Evolutionary conservation across 2,329 filamentous ascomycete genomes (phyloP).

Genomic region (Cyphellophora attinorum): DNA sequence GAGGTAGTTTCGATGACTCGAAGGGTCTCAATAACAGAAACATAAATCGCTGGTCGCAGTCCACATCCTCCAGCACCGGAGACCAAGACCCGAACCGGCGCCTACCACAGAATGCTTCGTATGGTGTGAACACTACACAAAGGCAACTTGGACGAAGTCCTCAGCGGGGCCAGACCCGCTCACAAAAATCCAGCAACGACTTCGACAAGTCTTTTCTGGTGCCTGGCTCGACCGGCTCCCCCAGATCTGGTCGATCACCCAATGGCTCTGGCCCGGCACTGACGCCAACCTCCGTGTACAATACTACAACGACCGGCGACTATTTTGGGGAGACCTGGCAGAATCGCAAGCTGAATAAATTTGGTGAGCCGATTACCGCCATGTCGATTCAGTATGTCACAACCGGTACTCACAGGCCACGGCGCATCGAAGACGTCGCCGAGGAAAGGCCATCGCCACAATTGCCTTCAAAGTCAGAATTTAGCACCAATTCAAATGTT

Average conservation of each 20-base stretch:
- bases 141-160: neutral
- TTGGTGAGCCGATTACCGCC: conserved; percentile 12
- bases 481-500: neutral
- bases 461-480: conserved; percentile 1
- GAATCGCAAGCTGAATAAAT: conserved; percentile 9
- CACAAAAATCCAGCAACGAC: neutral
- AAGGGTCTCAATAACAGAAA: conserved; percentile 21
- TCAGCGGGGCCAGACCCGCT: neutral
- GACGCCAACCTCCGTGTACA: conserved; percentile 17
- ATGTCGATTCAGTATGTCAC: conserved; percentile 16
- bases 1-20: conserved; percentile 7
- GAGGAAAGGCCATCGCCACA: conserved; percentile 6
- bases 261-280: conserved; percentile 3
- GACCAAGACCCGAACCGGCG: conserved; percentile 14
- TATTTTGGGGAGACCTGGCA: conserved; percentile 16
- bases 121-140: conserved; percentile 1
- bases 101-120: neutral
- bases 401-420: conserved; percentile 1
- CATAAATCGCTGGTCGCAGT: conserved; percentile 51
- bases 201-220: neutral
- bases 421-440: neutral
- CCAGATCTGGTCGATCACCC: neutral
- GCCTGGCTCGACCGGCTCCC: neutral
- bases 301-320: conserved; percentile 13
- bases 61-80: conserved; percentile 39